Evolutionary conservation across 1,284 basidiomycete genomes (phyloP), one percentile per base, ranked within the genome.

Genomic region (Cryptococcus sp.): DNA sequence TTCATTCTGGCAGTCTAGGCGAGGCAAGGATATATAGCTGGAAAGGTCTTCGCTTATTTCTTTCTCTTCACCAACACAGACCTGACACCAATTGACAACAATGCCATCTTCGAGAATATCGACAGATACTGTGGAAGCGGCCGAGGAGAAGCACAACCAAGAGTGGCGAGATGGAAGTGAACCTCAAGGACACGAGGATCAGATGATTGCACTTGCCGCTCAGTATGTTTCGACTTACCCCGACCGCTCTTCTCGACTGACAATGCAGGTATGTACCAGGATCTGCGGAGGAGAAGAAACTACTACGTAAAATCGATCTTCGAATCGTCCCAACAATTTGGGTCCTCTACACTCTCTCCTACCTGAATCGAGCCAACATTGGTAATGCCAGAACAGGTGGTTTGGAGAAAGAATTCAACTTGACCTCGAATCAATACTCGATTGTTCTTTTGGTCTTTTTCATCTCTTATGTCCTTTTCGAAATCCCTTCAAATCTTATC

Each of bases 401-500:
- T 55, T 57, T 67, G 9, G 54, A 72, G 46, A 45, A 49, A 11
- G 69, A 74, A 52, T 66, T 74, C 49, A 53, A 61, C 24, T 50
- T 75, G 32, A 73, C 70, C 2, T 73, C 70, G n/a, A 60, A 50
- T 23, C 66, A 75, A 47, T 75, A 75, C 59, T 73, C 70, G 1
- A 55, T 69, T 59, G 49, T 67, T 47, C 55, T 72, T 45, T 57
- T 74, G 48, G 53, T 58, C 47, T 61, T 64, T 51, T 61, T 67
- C 56, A 56, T 66, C 52, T 39, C 36, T 19, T 39, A 39, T 39
- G 36, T 39, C 13, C 13, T 66, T 14, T 67, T 69, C 40, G 65
- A 70, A 36, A 56, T 74, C 28, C 72, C 72, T 0, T 63, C 58
- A 14, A 71, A 74, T 57, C 53, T 71, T 22, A 45, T 64, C 21